phyloP scores from a whole-genome alignment of 2,329 filamentous ascomycete species.

The Talaromyces funiculosus region DNA sequence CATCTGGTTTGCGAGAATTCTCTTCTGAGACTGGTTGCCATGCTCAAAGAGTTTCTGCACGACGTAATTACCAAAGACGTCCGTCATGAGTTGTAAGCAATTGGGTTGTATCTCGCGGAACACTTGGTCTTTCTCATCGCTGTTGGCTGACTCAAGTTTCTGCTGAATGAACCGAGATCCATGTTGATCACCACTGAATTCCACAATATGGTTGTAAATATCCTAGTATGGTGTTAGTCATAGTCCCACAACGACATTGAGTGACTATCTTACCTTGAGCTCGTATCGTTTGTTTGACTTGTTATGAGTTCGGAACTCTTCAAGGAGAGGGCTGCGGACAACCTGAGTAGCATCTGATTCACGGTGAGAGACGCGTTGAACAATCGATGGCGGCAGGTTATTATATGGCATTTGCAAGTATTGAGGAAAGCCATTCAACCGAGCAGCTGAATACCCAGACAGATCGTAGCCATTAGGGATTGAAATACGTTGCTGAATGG shows the following conservation, averaged over 20 bases:
- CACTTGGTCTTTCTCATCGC: conserved; percentile 87
- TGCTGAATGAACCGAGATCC: conserved; percentile 93
- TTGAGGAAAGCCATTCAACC: conserved; percentile 31
- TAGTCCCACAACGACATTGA: background rate
- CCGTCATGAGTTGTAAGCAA: conserved; percentile 82
- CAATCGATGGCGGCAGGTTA: conserved; percentile 26
- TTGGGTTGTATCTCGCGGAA: conserved; percentile 85
- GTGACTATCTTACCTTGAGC: conserved; percentile 54
- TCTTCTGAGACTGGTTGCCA: conserved; percentile 90
- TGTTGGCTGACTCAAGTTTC: conserved; percentile 87
- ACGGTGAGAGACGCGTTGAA: conserved; percentile 42
- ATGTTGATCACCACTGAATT: conserved; percentile 93
- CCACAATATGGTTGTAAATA: conserved; percentile 80
- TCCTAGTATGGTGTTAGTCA: conserved; percentile 47
- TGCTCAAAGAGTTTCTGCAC: conserved; percentile 98
- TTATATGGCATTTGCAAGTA: conserved; percentile 34
- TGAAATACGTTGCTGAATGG: conserved; percentile 27
- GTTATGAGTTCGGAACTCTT: conserved; percentile 69
- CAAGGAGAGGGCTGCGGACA: conserved; percentile 65
- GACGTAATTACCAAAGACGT: conserved; percentile 97
- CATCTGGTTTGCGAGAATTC: conserved; percentile 78
- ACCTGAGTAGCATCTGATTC: conserved; percentile 57
- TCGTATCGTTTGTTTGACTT: conserved; percentile 73
- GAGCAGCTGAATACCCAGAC: conserved; percentile 25
- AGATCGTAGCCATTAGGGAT: conserved; percentile 31